Evolutionary conservation across 2,329 filamentous ascomycete species (phyloP), one percentile per base, ranked within the genome.

Genomic region (Colletotrichum lindemuthianum): DNA sequence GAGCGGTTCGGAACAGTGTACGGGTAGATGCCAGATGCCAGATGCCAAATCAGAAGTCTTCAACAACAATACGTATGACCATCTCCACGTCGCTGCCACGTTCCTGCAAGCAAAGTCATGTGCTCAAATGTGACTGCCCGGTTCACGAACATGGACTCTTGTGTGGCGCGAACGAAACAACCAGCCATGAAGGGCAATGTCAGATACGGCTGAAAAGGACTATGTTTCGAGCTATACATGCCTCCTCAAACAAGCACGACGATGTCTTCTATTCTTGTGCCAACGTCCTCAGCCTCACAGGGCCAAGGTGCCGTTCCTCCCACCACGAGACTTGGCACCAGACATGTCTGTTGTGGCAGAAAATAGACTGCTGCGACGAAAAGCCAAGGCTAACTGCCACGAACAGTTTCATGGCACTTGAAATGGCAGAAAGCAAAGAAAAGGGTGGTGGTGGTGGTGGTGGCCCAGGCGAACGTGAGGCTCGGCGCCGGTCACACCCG

Each of bases 361-460:
- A 58, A 58, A 58, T 58, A 58, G 45, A n/a, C 37, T 24, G 24
- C 37, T 58, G 55, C 55, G 55, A 58, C 45, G 24, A 44, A 58
- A 58, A 32, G 48, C 60, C 36, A 47, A 47, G 34, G 16, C 56
- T 12, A 11, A 33, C 37, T 34, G 36, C 24, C 24, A 6, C 24
- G 33, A n/a, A 12, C 36, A 39, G 60, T 63, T 63, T 63, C 41
- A 59, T 6, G 57, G 32, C 15, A 44, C 32, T 32, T 12, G 32
- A 57, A 40, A 15, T 11, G 51, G 51, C 11, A 50, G 48, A 32
- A 50, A 13, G 34, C 15, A 12, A n/a, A 24, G 37, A 16, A 32
- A 15, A 34, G 24, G 51, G n/a, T 40, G 36, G 15, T 8, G 40
- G 34, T 24, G 40, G 34, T 24, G 7, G 16, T 33, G 37, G 34